Percentiles rank a stretch among this genome's conserved stretches.
These are phyloP conservation scores for Gossypium mustelinum DNA, from an alignment of 345 rosid genomes.

Conservation along the genomic window DNA sequence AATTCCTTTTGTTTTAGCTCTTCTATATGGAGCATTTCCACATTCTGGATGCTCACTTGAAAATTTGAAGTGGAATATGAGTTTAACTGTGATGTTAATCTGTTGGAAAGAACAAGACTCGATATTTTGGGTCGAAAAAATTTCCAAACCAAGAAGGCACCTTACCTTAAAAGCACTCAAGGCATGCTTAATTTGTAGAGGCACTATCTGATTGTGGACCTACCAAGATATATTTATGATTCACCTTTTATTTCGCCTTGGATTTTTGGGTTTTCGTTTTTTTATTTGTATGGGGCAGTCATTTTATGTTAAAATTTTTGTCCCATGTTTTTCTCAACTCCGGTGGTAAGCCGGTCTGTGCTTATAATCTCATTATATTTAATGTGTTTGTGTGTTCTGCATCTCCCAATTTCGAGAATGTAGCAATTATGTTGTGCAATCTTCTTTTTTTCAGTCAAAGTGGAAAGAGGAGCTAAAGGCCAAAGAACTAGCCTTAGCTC, in stretches of 20 bases:
- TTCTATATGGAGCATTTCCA: neutral
- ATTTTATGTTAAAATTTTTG: neutral
- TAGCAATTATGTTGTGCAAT: constrained; percentile 10
- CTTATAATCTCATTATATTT: neutral
- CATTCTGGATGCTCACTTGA: constrained; percentile 3
- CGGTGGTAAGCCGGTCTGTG: neutral
- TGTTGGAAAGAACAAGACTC: neutral
- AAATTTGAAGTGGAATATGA: neutral
- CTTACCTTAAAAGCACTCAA: constrained; percentile 1
- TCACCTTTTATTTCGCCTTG: neutral
- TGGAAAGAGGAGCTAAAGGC: constrained; percentile 60
- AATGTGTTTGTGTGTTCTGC: neutral
- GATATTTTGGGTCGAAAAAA: neutral
- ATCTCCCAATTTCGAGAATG: constrained; percentile 6
- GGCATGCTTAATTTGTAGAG: neutral
- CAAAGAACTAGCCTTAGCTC: constrained; percentile 48
- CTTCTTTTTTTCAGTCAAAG: constrained; percentile 39
- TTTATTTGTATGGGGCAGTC: neutral
- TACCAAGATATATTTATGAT: neutral
- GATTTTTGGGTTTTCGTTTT: neutral
- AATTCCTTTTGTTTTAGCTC: neutral
- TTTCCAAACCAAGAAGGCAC: neutral
- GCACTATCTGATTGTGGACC: neutral
- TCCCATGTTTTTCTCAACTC: constrained; percentile 1
- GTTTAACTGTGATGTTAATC: neutral